A percentile compares a stretch with the other conserved stretches of the same genome.
Evolutionary conservation across 208 protist species (phyloP).

Genomic region (Leishmania guyanensis): DNA sequence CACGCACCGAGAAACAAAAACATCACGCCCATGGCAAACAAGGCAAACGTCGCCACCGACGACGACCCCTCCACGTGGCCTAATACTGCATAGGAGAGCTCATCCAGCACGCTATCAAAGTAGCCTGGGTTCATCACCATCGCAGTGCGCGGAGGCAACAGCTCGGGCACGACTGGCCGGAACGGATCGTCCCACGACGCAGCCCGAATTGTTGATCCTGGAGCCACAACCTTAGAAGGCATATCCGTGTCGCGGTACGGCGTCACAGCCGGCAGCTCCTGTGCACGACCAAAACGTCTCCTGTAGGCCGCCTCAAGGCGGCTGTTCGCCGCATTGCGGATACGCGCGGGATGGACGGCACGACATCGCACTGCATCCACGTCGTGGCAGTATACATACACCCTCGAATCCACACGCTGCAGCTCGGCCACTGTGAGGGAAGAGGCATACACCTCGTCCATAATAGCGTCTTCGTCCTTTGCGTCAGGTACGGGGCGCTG

Average conservation of each 20-base stretch:
- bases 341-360: conserved; percentile 16
- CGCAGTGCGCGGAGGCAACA: conserved; percentile 36
- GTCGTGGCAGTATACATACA: conserved; percentile 41
- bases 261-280: conserved; percentile 6
- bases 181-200: conserved; percentile 55
- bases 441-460: conserved; percentile 59
- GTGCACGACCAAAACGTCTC: conserved; percentile 10
- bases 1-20: conserved; percentile 21
- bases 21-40: conserved; percentile 18
- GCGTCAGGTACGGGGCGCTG: background rate
- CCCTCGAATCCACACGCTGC: conserved; percentile 26
- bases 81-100: conserved; percentile 35
- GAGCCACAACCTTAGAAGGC: conserved; percentile 15
- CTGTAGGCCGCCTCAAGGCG: conserved; percentile 33
- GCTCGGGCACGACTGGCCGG: conserved; percentile 20
- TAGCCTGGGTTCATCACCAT: conserved; percentile 67
- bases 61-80: conserved; percentile 25
- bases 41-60: conserved; percentile 5
- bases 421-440: conserved; percentile 42
- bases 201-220: conserved; percentile 14
- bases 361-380: conserved; percentile 41
- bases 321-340: conserved; percentile 30
- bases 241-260: conserved; percentile 14
- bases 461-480: conserved; percentile 7
- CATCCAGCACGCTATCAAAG: conserved; percentile 42